Conservation (phyloP, 1,284 basidiomycete species). For the Sparassis latifolia region DNA sequence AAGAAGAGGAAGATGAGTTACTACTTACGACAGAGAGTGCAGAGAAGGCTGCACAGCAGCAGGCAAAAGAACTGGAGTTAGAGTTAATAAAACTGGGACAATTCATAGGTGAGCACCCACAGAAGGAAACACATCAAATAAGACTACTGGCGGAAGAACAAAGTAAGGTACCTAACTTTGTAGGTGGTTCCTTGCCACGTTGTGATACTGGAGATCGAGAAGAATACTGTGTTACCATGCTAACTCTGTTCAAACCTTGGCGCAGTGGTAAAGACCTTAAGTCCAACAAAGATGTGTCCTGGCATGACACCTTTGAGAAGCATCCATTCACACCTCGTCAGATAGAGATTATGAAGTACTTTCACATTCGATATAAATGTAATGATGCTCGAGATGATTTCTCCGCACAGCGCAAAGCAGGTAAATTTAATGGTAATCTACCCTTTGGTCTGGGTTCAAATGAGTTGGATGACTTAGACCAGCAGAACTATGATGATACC, state of each 20-base stretch:
- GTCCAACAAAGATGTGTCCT: neutral
- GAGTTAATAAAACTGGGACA: neutral
- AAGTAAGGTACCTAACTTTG: neutral
- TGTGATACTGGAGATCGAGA: neutral
- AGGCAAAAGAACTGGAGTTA: neutral
- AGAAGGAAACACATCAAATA: neutral
- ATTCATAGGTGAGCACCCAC: neutral
- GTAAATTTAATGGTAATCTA: neutral
- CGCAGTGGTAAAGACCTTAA: constrained; percentile 1
- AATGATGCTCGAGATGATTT: constrained; percentile 6
- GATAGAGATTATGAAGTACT: neutral
- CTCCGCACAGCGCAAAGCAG: neutral
- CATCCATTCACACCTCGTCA: neutral
- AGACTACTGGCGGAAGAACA: neutral
- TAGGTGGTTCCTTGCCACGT: neutral
- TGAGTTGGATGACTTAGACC: neutral
- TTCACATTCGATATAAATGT: constrained; percentile 4
- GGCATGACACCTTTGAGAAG: neutral
- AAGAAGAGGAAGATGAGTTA: neutral
- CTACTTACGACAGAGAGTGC: neutral
- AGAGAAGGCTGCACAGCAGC: neutral
- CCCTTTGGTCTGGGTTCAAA: neutral
- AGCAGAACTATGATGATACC: neutral
- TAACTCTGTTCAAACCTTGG: constrained; percentile 4
- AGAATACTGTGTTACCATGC: neutral